Percentiles rank a stretch among this genome's conserved stretches.
Conservation (phyloP, 2,329 filamentous ascomycete species). For the Zopfia rhizophila region DNA sequence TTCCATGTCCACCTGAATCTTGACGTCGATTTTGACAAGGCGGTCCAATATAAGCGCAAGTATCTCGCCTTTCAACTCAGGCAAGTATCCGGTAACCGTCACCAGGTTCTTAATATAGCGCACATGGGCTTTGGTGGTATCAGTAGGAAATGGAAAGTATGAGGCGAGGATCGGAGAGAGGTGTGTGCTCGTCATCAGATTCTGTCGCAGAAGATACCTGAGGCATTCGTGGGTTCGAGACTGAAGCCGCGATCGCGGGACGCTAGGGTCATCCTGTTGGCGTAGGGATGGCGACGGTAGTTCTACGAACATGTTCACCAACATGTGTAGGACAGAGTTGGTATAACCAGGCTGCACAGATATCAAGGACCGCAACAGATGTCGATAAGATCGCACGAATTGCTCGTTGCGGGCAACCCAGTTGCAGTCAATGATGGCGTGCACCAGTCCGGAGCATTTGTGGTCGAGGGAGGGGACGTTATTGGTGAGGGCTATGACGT, state of each 20-base stretch:
- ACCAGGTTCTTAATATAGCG: slow-evolving; percentile 90
- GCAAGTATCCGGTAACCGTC: slow-evolving; percentile 78
- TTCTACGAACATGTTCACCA: slow-evolving; percentile 79
- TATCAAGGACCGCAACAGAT: slow-evolving; percentile 71
- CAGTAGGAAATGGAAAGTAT: slow-evolving; percentile 80
- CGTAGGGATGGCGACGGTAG: slow-evolving; percentile 65
- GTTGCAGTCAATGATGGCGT: slow-evolving; percentile 66
- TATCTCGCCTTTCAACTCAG: slow-evolving; percentile 81
- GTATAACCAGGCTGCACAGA: slow-evolving; percentile 86
- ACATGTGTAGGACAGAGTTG: slow-evolving; percentile 77
- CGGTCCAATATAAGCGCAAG: slow-evolving; percentile 85
- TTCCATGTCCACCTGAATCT: slow-evolving; percentile 93
- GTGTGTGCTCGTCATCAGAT: slow-evolving; percentile 79
- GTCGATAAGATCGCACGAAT: slow-evolving; percentile 66
- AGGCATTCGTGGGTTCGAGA: slow-evolving; percentile 80
- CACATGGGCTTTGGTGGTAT: slow-evolving; percentile 81
- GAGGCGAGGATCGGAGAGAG: slow-evolving; percentile 73
- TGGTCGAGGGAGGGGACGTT: slow-evolving; percentile 66
- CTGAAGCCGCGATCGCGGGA: slow-evolving; percentile 73
- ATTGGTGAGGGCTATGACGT: slow-evolving; percentile 68
- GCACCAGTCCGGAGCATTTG: slow-evolving; percentile 67
- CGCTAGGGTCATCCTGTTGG: slow-evolving; percentile 64
- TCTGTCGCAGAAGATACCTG: slow-evolving; percentile 79
- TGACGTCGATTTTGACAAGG: slow-evolving; percentile 92
- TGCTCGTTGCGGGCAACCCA: slow-evolving; percentile 71